Evolutionary conservation across 2,329 filamentous ascomycete genomes (phyloP), one percentile per base, ranked within the genome.

Genomic region (Phialophora tarda): DNA sequence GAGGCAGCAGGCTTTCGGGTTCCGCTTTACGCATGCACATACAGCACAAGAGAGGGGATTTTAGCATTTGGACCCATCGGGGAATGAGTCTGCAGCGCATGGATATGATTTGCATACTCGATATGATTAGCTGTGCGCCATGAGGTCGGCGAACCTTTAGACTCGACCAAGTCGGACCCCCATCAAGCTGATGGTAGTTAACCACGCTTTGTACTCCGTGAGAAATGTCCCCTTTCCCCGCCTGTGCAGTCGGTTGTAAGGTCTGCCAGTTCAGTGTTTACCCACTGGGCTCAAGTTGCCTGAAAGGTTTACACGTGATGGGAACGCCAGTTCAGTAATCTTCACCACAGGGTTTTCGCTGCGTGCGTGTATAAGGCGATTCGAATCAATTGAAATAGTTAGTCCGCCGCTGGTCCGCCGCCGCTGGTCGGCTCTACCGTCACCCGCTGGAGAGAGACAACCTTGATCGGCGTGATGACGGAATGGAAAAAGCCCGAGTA

Each of bases 401-500:
- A n/a, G 14, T 44, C 21, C 38, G 38, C 17, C 17, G 17, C 17
- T 21, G 14, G 14, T 44, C 4, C 38, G 38, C 38, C 38, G 38
- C 6, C 12, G 48, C n/a, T 60, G 12, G n/a, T n/a, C 21, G 38
- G 17, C 5, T 44, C 38, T 17, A 41, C 12, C 38, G 12, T 41
- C 38, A 5, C 14, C 4, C 68, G 56, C 21, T 62, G 60, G 4
- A 70, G 58, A 17, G 65, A 68, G n/a, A 70, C 60, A 32, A 70
- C 64, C 54, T 70, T 70, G 63, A 70, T 68, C 17, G 63, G 62
- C 30, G 68, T 70, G 17, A 61, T 63, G 14, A 70, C 68, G 0
- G 68, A 70, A 30, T 84, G 82, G 67, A 84, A 84, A 57, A 84
- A 80, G 0, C 82, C 78, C 8, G 74, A 79, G 65, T 84, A 82